Percentiles rank a stretch among this genome's conserved stretches.
phyloP scores from a whole-genome alignment of 108 stramenopile species.

The Cyclotella sp. region DNA sequence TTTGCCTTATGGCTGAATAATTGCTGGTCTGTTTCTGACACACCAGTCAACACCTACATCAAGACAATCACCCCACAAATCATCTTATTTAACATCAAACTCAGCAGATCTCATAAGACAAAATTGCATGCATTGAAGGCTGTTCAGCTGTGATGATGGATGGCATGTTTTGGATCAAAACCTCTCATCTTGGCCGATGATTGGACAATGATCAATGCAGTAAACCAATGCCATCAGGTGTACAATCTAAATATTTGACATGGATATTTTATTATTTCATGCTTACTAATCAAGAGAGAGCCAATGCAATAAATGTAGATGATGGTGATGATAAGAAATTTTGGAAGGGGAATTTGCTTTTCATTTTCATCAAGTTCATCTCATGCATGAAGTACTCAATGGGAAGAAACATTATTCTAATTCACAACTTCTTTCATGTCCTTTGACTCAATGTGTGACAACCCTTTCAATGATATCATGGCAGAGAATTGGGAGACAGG shows the following conservation, averaged over 20 bases:
- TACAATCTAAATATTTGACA: neutral
- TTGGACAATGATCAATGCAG: conserved; percentile 3
- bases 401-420: conserved; percentile 17
- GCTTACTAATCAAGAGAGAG: neutral
- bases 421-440: conserved; percentile 11
- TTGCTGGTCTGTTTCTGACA: too few relatives aligned
- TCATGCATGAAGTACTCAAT: conserved; percentile 20
- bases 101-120: too few relatives aligned
- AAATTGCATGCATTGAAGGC: too few relatives aligned
- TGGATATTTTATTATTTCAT: conserved; percentile 7
- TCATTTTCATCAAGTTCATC: conserved; percentile 30
- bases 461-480: conserved; percentile 18
- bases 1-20: too few relatives aligned
- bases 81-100: too few relatives aligned
- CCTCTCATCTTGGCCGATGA: neutral
- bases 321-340: conserved; percentile 6
- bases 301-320: neutral
- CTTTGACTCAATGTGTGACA: neutral
- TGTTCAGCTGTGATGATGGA: neutral
- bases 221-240: neutral
- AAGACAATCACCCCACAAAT: too few relatives aligned
- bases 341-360: conserved; percentile 26
- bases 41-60: too few relatives aligned
- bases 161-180: conserved; percentile 2
- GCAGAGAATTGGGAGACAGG: neutral